Conservation (phyloP, 2,329 filamentous ascomycete species). For the Colletotrichum filicis region DNA sequence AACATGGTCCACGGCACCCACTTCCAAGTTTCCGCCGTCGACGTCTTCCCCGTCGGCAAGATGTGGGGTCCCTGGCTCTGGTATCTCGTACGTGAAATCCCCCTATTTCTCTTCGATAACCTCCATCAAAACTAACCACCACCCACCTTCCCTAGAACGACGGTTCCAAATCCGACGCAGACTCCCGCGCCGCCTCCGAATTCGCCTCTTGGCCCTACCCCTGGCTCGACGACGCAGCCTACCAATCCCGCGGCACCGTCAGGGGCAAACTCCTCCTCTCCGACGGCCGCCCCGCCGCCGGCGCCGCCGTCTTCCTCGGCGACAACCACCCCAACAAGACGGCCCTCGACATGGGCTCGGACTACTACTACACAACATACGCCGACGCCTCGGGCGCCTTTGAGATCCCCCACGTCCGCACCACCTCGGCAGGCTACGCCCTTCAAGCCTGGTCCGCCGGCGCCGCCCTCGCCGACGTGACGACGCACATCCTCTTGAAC, state of each 20-base stretch:
- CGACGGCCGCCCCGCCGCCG: slow-evolving; percentile 58
- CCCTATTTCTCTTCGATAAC: background rate
- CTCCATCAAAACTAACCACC: background rate
- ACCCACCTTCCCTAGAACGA: slow-evolving; percentile 49
- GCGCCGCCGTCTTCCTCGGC: slow-evolving; percentile 47
- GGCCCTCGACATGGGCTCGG: slow-evolving; percentile 57
- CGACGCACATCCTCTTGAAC: slow-evolving; percentile 54
- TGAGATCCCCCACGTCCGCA: slow-evolving; percentile 54
- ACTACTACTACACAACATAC: slow-evolving; percentile 61
- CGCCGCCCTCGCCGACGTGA: slow-evolving; percentile 54
- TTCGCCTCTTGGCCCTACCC: slow-evolving; percentile 57
- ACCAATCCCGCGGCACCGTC: slow-evolving; percentile 60
- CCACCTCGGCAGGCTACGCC: slow-evolving; percentile 54
- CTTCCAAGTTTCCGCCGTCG: slow-evolving; percentile 50
- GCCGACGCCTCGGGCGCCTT: slow-evolving; percentile 56
- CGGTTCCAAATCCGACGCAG: slow-evolving; percentile 56
- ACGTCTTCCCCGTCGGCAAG: slow-evolving; percentile 51
- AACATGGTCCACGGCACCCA: slow-evolving; percentile 67
- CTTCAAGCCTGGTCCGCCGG: slow-evolving; percentile 63
- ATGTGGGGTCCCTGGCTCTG: slow-evolving; percentile 55
- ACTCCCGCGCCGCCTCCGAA: slow-evolving; percentile 51
- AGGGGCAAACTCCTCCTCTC: slow-evolving; percentile 55
- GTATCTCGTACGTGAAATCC: slow-evolving; percentile 31
- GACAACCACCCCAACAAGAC: slow-evolving; percentile 51
- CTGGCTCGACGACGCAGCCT: slow-evolving; percentile 58